These are phyloP conservation scores for Closterium sp. DNA, from an alignment of 139 green algal genomes.

Conservation along the genomic window DNA sequence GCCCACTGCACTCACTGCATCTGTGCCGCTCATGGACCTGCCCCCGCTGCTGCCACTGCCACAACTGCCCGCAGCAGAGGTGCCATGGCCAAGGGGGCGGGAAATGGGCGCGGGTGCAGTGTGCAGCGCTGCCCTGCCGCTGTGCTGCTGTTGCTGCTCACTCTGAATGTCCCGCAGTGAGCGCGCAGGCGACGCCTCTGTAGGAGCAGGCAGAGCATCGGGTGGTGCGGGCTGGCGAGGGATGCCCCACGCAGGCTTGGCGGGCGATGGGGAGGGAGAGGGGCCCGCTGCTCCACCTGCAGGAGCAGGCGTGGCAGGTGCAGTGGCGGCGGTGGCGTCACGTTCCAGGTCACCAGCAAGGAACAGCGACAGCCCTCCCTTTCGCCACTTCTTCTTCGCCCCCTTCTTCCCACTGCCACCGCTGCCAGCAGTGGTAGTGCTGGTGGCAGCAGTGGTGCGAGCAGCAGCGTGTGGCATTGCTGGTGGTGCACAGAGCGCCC, in stretches of 20 bases:
- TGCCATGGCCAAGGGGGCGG: not conserved
- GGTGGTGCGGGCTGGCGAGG: not conserved
- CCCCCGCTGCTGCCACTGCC: not conserved
- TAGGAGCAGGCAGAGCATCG: not conserved
- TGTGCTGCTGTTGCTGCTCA: constrained; percentile 13
- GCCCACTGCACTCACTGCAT: not conserved
- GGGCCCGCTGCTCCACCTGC: not conserved
- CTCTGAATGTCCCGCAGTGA: constrained; percentile 40
- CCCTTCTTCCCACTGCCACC: constrained; percentile 10
- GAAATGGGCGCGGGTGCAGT: not conserved
- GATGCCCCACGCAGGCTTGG: constrained; percentile 20
- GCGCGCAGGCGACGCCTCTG: not conserved
- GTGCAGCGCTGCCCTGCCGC: not conserved
- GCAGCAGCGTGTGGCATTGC: not conserved
- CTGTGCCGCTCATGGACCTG: not conserved
- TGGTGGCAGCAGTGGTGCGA: not conserved
- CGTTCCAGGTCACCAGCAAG: constrained; percentile 18
- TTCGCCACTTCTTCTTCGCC: constrained; percentile 13
- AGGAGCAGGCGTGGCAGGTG: constrained; percentile 1
- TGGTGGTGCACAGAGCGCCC: not conserved
- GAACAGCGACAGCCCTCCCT: constrained; percentile 39
- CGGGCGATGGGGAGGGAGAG: not conserved
- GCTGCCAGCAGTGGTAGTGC: not conserved
- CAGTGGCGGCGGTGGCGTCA: not conserved
- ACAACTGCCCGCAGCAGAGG: not conserved